Conservation (phyloP, 2,329 filamentous ascomycete species). For the Fusarium tanahbumbuense region DNA sequence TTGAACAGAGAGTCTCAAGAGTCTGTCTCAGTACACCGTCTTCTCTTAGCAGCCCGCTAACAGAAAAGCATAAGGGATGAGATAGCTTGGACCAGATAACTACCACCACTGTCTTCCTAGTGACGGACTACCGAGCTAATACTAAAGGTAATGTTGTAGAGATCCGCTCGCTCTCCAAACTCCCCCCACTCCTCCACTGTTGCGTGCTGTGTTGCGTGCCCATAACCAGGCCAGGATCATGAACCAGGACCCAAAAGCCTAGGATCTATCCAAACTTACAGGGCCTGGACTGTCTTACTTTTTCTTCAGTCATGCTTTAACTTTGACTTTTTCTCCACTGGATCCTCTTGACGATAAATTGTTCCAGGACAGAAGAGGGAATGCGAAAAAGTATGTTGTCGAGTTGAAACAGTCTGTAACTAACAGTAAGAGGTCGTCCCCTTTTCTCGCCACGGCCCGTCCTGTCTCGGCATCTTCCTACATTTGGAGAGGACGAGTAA, state of each 20-base stretch:
- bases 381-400: neutral
- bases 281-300: neutral
- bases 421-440: neutral
- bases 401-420: neutral
- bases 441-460: slow-evolving; percentile 31
- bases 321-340: slow-evolving; percentile 9
- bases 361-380: neutral
- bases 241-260: neutral
- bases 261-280: slow-evolving; percentile 18
- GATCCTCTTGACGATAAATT: slow-evolving; percentile 12
- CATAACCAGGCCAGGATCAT: slow-evolving; percentile 8
- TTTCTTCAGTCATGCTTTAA: slow-evolving; percentile 10
- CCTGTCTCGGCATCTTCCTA: slow-evolving; percentile 36
- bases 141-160: neutral
- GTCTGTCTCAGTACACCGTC: neutral
- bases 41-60: neutral
- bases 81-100: neutral
- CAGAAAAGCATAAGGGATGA: neutral
- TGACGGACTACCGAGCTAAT: neutral
- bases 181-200: slow-evolving; percentile 26
- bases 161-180: slow-evolving; percentile 23
- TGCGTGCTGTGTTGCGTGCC: slow-evolving; percentile 36
- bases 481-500: slow-evolving; percentile 7
- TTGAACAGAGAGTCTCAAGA: slow-evolving; percentile 2
- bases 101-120: neutral